Conservation (phyloP, 2,329 filamentous ascomycete genomes). For the Fusarium brevicatenulatum region DNA sequence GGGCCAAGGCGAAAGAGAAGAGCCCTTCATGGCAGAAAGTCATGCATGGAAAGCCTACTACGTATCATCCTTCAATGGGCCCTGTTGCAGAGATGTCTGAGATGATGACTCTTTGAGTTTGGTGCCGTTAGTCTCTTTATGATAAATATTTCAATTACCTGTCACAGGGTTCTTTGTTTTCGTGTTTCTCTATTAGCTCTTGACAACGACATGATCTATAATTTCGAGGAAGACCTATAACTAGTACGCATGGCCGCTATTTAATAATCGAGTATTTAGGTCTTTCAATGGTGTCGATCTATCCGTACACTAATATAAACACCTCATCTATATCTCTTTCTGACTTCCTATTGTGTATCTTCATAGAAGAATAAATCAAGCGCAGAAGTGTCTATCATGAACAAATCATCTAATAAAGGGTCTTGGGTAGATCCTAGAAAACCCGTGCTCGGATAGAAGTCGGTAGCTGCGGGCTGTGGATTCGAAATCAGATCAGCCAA, state of each 20-base stretch:
- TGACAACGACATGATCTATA: background rate
- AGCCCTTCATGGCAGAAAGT: conserved; percentile 16
- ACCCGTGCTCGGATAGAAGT: background rate
- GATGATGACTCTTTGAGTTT: conserved; percentile 15
- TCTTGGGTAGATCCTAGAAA: background rate
- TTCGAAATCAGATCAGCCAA: background rate
- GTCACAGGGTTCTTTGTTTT: background rate
- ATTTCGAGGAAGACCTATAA: background rate
- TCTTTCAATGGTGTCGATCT: background rate
- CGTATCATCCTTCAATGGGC: conserved; percentile 24
- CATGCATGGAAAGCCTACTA: conserved; percentile 20
- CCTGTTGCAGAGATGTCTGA: conserved; percentile 23
- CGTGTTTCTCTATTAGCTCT: background rate
- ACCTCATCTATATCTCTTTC: background rate
- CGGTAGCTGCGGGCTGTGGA: background rate
- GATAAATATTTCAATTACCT: background rate
- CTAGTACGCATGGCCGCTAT: background rate
- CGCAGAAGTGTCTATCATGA: background rate
- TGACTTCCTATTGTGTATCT: background rate
- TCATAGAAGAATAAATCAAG: background rate
- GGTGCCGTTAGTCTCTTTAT: background rate
- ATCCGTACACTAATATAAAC: background rate
- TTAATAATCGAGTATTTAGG: background rate
- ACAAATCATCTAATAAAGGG: background rate
- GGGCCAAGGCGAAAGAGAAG: conserved; percentile 13